Evolutionary conservation across 495 filamentous ascomycete species (phyloP), one percentile per base, ranked within the genome.

Genomic region (Lepidopterella palustris): DNA sequence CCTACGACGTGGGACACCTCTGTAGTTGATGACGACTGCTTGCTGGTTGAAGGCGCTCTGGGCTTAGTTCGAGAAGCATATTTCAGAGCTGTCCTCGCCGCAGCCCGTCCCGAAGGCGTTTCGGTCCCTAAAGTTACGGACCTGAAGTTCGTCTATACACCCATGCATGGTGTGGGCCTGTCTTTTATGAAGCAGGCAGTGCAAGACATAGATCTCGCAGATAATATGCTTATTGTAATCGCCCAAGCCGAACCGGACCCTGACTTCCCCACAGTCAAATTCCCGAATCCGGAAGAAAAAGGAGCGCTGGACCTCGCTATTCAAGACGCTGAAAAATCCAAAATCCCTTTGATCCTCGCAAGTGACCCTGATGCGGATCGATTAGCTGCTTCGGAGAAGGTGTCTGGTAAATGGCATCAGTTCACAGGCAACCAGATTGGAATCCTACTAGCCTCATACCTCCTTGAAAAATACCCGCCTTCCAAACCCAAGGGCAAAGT

Each of bases 281-380:
- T 87, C 64, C 86, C 86, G 2, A 89, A 89, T 62, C 86, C 86
- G 0, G 86, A 89, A 67, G 86, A 89, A 65, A 76, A 78, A 39
- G 85, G 84, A 15, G 84, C 86, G 10, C 69, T 89, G n/a, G 78
- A 87, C 61, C 74, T 88, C 25, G 80, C 86, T 10, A 81, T 81
- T 29, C 55, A 74, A 51, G 77, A 76, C 9, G 86, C 85, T 40
- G 77, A 84, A 39, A 60, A 66, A 48, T 60, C 77, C 23, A 70
- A 70, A 20, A 73, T 79, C 63, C 67, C 66, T 15, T 61, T 88
- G 10, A 77, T 89, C 35, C 68, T 88, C 50, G 85, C 86, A 23
- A 85, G 80, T 56, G 86, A 89, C 62, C 86, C 86, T 9, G 86
- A 89, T 67, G 86, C 86, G 10, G 86, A 89, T 72, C 83, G 86